Base-by-base conservation (phyloP, 163 green algal species). In the Coccomyxa subellipsoidea region DNA sequence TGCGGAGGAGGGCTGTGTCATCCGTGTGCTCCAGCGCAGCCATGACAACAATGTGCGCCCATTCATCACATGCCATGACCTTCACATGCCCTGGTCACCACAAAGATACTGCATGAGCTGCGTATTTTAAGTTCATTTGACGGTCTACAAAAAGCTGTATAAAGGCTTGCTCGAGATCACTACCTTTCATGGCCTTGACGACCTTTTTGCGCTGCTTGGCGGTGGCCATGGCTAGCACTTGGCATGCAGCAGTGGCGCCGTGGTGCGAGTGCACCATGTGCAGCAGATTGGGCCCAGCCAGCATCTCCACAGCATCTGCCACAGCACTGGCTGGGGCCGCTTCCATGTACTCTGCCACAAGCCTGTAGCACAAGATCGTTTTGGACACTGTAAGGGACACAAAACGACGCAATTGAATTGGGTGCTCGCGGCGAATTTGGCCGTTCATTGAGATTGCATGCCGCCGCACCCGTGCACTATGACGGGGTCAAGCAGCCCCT, bases 201-300 rank as follows among this genome's bases (percentile, higher is more conserved):
- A 93, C 80, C 39, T 93, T 89, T 84, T 97, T 97, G 66, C 95
- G 84, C 83, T 96, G 90, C 79, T 93, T 94, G 54, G 94, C 87
- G 0, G 87, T 92, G 79, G 91, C 92, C 78, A 97, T 96, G 12
- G 84, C 88, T 9, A 97, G 66, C 38, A 94, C 90, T 79, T 90
- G 90, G 89, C 90, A 95, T 21, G 85, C 92, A 0, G 89, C 94
- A 29, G 84, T 84, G 5, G 91, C 90, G 37, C 95, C 95, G 7
- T 96, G 89, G 66, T 92, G 92, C 29, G 95, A 98, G 89, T 98
- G 95, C 85, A 96, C 92, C 89, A 97, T 96, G 82, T 94, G 94
- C 81, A 98, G 84, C 76, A 97, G 84, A 2, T 88, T 84, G 37
- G 93, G 90, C 27, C 94, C 94, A 0, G 84, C 87, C 76, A 98